phyloP scores from a whole-genome alignment of 306 rosid genomes.

The Albizia julibrissin region DNA sequence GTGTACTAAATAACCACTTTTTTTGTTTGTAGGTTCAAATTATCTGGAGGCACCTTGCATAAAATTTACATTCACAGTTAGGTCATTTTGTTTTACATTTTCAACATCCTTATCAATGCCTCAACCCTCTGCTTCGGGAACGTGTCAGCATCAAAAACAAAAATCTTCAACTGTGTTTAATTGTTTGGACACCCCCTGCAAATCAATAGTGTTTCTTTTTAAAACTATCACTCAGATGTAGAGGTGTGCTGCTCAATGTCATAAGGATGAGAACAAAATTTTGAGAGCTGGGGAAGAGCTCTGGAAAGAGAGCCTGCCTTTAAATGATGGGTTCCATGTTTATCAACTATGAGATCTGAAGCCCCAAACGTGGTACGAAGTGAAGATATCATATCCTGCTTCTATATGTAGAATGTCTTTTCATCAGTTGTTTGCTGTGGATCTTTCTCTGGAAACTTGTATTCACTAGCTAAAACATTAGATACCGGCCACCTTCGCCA shows the following conservation, averaged over 20 bases:
- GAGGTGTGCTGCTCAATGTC: too few relatives aligned
- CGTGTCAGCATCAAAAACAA: constrained; percentile 43
- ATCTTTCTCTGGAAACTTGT: constrained; percentile 37
- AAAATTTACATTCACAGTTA: constrained; percentile 12
- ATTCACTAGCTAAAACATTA: constrained; percentile 32
- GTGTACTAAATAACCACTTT: background rate
- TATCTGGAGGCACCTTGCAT: constrained; percentile 28
- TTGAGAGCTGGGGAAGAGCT: too few relatives aligned
- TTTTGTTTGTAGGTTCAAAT: constrained; percentile 36
- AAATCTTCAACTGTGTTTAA: background rate
- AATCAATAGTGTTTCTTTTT: too few relatives aligned
- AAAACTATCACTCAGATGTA: too few relatives aligned
- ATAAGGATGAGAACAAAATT: too few relatives aligned
- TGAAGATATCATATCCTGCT: constrained; percentile 94
- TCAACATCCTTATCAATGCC: constrained; percentile 33
- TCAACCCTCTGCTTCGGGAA: constrained; percentile 48
- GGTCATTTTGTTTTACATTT: constrained; percentile 40
- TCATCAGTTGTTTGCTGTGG: constrained; percentile 21
- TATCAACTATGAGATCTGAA: too few relatives aligned
- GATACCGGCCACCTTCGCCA: constrained; percentile 77
- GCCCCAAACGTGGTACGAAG: too few relatives aligned
- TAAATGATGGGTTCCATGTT: too few relatives aligned
- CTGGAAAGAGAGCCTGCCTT: too few relatives aligned
- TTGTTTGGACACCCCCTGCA: background rate
- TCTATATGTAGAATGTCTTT: constrained; percentile 68